Base-by-base conservation (phyloP, 2,329 filamentous ascomycete genomes). In the Magnaporthiopsis incrustans region DNA sequence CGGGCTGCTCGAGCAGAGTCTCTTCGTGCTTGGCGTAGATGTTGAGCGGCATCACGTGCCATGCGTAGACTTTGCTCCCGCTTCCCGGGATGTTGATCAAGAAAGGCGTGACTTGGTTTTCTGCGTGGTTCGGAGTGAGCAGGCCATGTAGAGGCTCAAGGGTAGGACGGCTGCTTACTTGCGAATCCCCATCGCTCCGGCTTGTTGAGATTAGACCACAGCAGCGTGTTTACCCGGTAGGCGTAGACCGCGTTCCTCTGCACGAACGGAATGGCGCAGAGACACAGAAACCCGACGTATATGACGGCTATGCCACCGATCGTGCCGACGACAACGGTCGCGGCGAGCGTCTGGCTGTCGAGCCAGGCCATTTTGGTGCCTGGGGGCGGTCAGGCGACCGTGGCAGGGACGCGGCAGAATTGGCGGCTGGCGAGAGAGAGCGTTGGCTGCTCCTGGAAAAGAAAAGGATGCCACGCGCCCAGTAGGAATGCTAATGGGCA, bases 51-150 rank as follows among this genome's bases (percentile, higher is more conserved):
- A 97, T 78, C 64, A 98, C 83, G 72, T 97, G 94, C 94, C 94
- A 98, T 32, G 90, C 90, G 72, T 95, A 96, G 25, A 98, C 78
- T 2, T 80, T 85, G 74, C 93, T 88, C 56, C 87, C 85, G 73
- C 97, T 93, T 12, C 38, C 1, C 85, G 79, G 0, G 92, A 95
- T 4, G 53, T 77, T 78, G 53, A 98, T 77, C 60, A 85, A 86
- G 74, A 98, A 97, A 0, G 94, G 90, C 7, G 91, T 92, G 3
- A 96, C 89, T 77, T 98, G 94, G 69, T 92, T 92, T 72, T 86
- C 90, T 94, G 69, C 2, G 59, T 1, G 15, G 32, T n/a, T 38
- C 6, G 4, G 18, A 18, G 32, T 60, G 25, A 60, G 59, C 33
- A 10, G 10, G n/a, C n/a, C 18, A 12, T 6, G 22, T 15, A 44